Base-by-base conservation (phyloP, 2,329 filamentous ascomycete genomes). In the Neonectria coccinea region DNA sequence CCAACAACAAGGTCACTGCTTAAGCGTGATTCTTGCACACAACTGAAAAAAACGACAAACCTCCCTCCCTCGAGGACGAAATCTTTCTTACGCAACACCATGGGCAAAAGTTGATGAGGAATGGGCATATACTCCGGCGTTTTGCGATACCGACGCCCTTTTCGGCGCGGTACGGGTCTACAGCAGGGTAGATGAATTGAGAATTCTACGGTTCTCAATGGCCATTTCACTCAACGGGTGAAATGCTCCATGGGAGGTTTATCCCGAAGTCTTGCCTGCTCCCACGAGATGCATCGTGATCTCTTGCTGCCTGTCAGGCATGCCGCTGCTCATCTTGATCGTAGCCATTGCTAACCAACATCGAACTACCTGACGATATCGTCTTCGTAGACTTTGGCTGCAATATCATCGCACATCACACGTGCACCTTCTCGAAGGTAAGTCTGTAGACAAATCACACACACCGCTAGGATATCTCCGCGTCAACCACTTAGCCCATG, bases 401-500 rank as follows among this genome's bases (percentile, higher is more conserved):
- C 65, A 70, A 66, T 59, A 36, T 41, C 8, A 9, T 42, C n/a
- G 51, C 51, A 63, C 53, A 42, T 27, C 3, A 18, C n/a, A 18
- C 12, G 51, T 61, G 62, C 55, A 29, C 44, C 41, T 48, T 16
- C 25, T 16, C 5, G 27, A 36, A 55, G 69, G 68, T 74, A 58
- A 54, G 69, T 62, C 50, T 27, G 71, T 76, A 76, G 69, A 62
- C 22, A 58, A 31, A 4, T 20, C 3, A 20, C 27, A 18, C 65
- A 55, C 47, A 59, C 82, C 92, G 92, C 92, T 89, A 91, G 86
- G 83, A 88, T 93, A 97, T 97, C 93, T 91, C 92, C 92, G 90
- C 89, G 88, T 90, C 86, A 88, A 90, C 88, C 91, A 85, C 82
- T 75, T 73, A 81, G 75, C 80, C 84, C 76, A 91, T 93, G 92